Percentiles rank a stretch among this genome's conserved stretches.
These are phyloP conservation scores for Venturia aucupariae DNA, from an alignment of 2,329 filamentous ascomycete genomes.

Conservation along the genomic window DNA sequence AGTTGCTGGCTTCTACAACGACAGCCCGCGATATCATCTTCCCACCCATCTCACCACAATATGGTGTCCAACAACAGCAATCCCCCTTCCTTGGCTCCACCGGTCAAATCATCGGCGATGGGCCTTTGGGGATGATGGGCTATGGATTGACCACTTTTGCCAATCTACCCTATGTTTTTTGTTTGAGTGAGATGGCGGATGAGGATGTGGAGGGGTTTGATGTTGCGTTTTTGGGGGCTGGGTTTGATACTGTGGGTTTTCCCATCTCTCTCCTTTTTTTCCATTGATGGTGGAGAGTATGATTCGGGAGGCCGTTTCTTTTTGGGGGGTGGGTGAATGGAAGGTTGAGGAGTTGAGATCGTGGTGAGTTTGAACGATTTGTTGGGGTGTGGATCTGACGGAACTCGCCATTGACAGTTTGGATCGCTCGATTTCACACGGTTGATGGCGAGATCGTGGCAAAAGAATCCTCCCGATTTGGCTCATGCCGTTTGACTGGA, in stretches of 20 bases:
- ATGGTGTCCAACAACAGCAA: neutral
- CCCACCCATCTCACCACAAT: constrained; percentile 4
- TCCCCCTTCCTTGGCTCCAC: neutral
- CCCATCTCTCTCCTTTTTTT: too few relatives aligned
- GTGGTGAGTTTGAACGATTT: neutral
- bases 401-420: neutral
- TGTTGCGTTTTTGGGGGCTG: constrained; percentile 41
- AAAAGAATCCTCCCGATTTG: neutral
- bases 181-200: constrained; percentile 25
- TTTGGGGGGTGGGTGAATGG: neutral
- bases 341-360: neutral
- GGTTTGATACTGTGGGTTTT: constrained; percentile 38
- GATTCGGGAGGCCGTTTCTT: too few relatives aligned
- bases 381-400: neutral
- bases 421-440: neutral
- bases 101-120: neutral
- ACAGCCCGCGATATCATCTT: constrained; percentile 3
- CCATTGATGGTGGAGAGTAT: neutral
- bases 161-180: constrained; percentile 40
- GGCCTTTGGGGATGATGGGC: constrained; percentile 14
- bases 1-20: neutral
- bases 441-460: neutral
- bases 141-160: constrained; percentile 38
- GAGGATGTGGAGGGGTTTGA: constrained; percentile 35
- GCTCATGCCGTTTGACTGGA: neutral